Conservation (phyloP, 306 rosid species). For the Ziziphus jujuba region DNA sequence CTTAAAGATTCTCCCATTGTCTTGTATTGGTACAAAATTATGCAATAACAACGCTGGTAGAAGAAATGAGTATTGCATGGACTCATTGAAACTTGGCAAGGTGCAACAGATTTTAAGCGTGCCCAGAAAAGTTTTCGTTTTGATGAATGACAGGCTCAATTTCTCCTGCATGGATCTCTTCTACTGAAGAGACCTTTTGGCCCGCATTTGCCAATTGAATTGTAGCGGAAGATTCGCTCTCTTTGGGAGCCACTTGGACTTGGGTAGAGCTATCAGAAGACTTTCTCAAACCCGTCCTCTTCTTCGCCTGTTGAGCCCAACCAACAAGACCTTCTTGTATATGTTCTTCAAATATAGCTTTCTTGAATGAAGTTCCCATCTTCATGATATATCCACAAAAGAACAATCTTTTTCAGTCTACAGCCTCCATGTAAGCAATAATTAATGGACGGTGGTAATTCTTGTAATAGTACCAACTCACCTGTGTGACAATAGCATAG, state of each 20-base stretch:
- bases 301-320: constrained; percentile 32
- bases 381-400: neutral
- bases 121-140: too few relatives aligned
- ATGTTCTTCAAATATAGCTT: constrained; percentile 30
- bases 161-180: neutral
- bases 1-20: too few relatives aligned
- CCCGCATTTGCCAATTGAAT: neutral
- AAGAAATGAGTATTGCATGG: too few relatives aligned
- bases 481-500: constrained; percentile 39
- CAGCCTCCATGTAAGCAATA: neutral
- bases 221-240: neutral
- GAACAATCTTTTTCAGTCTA: neutral
- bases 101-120: too few relatives aligned
- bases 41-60: too few relatives aligned
- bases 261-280: constrained; percentile 20
- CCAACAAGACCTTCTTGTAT: constrained; percentile 31
- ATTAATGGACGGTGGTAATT: neutral
- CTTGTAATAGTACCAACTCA: neutral
- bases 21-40: too few relatives aligned
- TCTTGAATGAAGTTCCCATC: constrained; percentile 41
- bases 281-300: constrained; percentile 16
- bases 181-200: neutral
- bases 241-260: neutral
- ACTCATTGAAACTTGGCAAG: too few relatives aligned
- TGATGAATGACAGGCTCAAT: neutral